Percentiles rank a stretch among this genome's conserved stretches.
These are phyloP conservation scores for Aspergillus thermomutatus DNA, from an alignment of 2,329 filamentous ascomycete genomes.

Conservation along the genomic window DNA sequence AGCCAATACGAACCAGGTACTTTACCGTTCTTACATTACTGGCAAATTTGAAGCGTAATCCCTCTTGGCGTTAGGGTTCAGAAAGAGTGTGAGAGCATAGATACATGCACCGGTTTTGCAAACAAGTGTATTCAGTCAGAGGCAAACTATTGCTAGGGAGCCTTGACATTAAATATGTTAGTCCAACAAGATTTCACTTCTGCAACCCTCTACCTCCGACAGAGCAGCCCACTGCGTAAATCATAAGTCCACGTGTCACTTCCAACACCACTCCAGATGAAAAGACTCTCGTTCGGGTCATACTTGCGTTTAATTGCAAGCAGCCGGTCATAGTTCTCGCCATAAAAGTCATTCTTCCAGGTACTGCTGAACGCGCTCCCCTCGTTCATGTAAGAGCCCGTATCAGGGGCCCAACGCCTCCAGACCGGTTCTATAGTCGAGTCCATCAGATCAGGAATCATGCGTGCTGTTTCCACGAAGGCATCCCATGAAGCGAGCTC, in stretches of 20 bases:
- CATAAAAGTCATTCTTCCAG: slow-evolving; percentile 25
- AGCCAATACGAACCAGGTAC: too few species aligned
- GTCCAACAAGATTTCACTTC: too few species aligned
- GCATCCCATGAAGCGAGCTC: slow-evolving; percentile 32
- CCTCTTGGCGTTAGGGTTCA: too few species aligned
- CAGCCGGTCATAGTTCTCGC: slow-evolving; percentile 24
- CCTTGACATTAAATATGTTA: too few species aligned
- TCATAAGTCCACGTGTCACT: slow-evolving; percentile 22
- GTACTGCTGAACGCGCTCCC: slow-evolving; percentile 13
- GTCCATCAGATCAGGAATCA: slow-evolving; percentile 20
- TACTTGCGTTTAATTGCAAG: slow-evolving; percentile 25
- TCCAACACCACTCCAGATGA: slow-evolving; percentile 13
- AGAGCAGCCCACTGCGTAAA: slow-evolving; percentile 15
- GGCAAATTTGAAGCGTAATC: too few species aligned
- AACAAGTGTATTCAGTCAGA: too few species aligned
- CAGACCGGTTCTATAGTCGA: slow-evolving; percentile 18
- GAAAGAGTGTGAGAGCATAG: too few species aligned
- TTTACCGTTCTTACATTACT: too few species aligned
- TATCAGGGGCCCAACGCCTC: slow-evolving; percentile 22
- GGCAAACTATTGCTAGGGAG: too few species aligned
- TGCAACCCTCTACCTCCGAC: neutral
- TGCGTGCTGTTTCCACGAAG: slow-evolving; percentile 18
- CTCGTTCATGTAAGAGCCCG: slow-evolving; percentile 26
- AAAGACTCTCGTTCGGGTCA: slow-evolving; percentile 22
- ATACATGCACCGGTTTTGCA: too few species aligned